Conservation (phyloP, 2,329 filamentous ascomycete genomes). For the Penicillium brasilianum region DNA sequence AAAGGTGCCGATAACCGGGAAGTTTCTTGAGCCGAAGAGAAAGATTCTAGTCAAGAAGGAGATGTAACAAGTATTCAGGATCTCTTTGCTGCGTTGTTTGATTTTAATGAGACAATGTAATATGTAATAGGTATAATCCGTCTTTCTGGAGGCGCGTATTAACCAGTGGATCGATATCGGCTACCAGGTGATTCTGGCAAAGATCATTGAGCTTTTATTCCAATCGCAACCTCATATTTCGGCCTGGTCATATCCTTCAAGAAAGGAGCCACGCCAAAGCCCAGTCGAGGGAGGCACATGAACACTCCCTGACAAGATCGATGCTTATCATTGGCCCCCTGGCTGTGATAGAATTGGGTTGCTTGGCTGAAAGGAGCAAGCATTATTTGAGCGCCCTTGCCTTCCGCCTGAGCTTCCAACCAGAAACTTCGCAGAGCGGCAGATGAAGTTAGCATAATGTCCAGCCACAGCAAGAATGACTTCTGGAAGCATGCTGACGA, state of each 20-base stretch:
- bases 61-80: too few relatives aligned
- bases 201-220: background rate
- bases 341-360: background rate
- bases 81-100: background rate
- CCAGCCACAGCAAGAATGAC: background rate
- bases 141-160: too few relatives aligned
- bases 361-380: background rate
- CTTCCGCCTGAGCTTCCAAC: background rate
- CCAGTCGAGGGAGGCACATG: constrained; percentile 14
- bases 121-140: background rate
- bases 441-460: background rate
- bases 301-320: constrained; percentile 23
- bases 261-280: constrained; percentile 26
- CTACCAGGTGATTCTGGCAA: background rate
- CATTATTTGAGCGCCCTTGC: background rate
- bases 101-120: background rate
- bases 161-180: background rate
- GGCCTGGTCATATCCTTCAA: constrained; percentile 31
- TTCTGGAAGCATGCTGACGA: background rate
- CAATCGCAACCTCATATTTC: constrained; percentile 16
- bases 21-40: background rate
- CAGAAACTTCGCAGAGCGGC: background rate
- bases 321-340: constrained; percentile 17
- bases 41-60: background rate
- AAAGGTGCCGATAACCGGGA: constrained; percentile 25